Evolutionary conservation across 1,284 basidiomycete genomes (phyloP), one percentile per base, ranked within the genome.

Genomic region (Trichosporon asahii): DNA sequence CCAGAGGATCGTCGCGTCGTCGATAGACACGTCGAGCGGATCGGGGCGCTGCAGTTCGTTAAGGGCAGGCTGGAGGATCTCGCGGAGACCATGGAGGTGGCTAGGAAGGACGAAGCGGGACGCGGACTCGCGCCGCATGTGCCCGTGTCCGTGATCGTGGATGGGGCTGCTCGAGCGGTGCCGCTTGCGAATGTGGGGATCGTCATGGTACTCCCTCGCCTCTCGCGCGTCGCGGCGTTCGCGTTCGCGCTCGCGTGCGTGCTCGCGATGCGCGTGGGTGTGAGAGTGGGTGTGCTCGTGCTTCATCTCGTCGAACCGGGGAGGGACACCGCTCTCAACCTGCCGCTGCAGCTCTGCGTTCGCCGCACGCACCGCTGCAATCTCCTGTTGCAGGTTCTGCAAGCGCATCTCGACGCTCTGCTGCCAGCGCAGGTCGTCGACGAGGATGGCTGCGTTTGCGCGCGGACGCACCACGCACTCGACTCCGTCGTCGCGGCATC

Each of bases 401-500:
- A 72, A 64, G 0, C 71, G 61, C 44, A 63, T 53, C 66, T 74
- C 71, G 33, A 74, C 71, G 21, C 64, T 65, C 67, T 74, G 73
- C 35, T 72, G 71, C 68, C 73, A 74, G 33, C 67, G 60, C 40
- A 74, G 60, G 69, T 74, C 73, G 44, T 72, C 68, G n/a, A 66
- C 60, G 18, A 72, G 66, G 60, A 74, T 66, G 14, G 73, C 73
- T 12, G 73, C 73, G 60, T 74, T 74, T 3, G 69, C 66, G 31
- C 73, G 66, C 18, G 73, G 73, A 0, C 71, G 70, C 14, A 74
- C 66, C 23, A 74, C 65, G 31, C 73, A 74, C 55, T 74, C 73
- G 57, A 74, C 65, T 14, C 67, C 69, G 35, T 72, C 71, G 44
- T 66, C 66, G 31, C 63, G 63, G 40, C 70, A 71, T 21, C 70